Evolutionary conservation across 257 asterid genomes (phyloP).

Genomic region (Lycium barbarum): DNA sequence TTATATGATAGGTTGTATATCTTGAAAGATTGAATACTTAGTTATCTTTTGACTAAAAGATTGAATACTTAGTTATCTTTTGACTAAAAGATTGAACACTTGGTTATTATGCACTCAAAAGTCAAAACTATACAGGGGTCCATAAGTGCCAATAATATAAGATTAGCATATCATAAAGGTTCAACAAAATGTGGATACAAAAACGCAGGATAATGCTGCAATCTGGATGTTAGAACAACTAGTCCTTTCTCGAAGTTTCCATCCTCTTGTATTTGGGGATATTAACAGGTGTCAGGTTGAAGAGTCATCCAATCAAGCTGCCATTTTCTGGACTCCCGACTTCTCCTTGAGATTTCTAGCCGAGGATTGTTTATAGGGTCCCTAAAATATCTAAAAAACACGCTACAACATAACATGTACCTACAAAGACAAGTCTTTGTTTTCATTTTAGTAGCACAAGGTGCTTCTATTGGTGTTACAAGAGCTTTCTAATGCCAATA

Average conservation of each 20-base stretch:
- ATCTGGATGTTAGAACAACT: slow-evolving; percentile 15
- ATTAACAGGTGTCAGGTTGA: background rate
- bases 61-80: background rate
- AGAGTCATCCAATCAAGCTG: background rate
- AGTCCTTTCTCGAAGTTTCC: background rate
- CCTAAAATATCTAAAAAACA: slow-evolving; percentile 4
- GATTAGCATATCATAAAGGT: background rate
- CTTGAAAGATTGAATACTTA: background rate
- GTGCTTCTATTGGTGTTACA: slow-evolving; percentile 6
- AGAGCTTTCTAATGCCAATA: slow-evolving; percentile 5
- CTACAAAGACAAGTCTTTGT: slow-evolving; percentile 4
- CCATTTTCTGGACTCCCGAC: background rate
- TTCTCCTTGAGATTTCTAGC: slow-evolving; percentile 24
- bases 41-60: slow-evolving; percentile 1
- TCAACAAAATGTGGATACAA: slow-evolving; percentile 11
- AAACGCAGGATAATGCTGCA: slow-evolving; percentile 14
- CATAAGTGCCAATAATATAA: background rate
- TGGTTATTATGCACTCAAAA: background rate
- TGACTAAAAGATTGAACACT: background rate
- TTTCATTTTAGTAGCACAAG: slow-evolving; percentile 1
- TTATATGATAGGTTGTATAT: background rate
- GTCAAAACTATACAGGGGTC: background rate
- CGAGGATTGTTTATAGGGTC: background rate
- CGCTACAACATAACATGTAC: background rate
- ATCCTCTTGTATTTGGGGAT: slow-evolving; percentile 12